A percentile compares a stretch with the other conserved stretches of the same genome.
These are phyloP conservation scores for Chloris gayana DNA, from an alignment of 176 grass and related monocot species.

Conservation along the genomic window DNA sequence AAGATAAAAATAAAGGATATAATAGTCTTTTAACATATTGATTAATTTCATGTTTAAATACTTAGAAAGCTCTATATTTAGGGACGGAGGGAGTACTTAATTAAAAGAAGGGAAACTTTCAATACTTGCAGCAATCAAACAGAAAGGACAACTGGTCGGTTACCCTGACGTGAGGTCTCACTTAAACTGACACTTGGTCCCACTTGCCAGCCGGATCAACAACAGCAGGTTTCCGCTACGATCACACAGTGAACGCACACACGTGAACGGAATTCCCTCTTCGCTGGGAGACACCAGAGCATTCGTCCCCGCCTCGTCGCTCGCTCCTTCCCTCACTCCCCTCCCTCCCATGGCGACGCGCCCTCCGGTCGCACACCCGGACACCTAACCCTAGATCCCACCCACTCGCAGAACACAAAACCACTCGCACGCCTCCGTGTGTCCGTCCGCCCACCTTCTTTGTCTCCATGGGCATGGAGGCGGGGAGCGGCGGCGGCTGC, in stretches of 20 bases:
- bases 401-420: not conserved
- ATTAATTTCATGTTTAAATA: too few species aligned
- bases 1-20: too few species aligned
- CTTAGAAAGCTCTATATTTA: too few species aligned
- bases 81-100: too few species aligned
- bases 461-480: constrained; percentile 62
- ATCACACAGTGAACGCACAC: not conserved
- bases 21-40: too few species aligned
- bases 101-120: not conserved
- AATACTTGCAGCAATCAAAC: not conserved
- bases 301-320: constrained; percentile 14
- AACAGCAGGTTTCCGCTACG: not conserved
- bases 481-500: constrained; percentile 26
- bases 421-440: not conserved
- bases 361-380: not conserved
- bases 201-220: not conserved
- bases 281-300: not conserved
- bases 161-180: not conserved
- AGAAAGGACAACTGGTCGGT: not conserved
- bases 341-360: constrained; percentile 37
- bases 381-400: constrained; percentile 42
- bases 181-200: constrained; percentile 2
- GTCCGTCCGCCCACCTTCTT: not conserved
- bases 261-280: not conserved
- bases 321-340: not conserved